These are phyloP conservation scores for Talaromyces sp. DNA, from an alignment of 2,329 filamentous ascomycete genomes.

Conservation along the genomic window DNA sequence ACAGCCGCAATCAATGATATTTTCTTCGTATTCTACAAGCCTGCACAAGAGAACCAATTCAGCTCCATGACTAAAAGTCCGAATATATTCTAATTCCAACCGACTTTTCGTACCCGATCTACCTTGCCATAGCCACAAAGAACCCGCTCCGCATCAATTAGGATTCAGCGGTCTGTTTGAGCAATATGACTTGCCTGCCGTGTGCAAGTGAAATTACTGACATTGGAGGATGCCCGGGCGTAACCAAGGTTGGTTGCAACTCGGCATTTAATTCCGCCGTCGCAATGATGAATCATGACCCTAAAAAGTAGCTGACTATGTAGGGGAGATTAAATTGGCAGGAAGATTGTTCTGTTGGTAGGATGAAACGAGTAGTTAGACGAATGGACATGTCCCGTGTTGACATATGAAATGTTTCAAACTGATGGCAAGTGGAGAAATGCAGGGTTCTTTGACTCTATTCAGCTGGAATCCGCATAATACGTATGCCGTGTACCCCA, in stretches of 20 bases:
- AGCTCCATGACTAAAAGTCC: not conserved
- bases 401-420: not conserved
- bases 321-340: not conserved
- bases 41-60: not conserved
- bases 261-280: slow-evolving; percentile 4
- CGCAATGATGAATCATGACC: not conserved
- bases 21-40: not conserved
- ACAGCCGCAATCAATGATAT: slow-evolving; percentile 6
- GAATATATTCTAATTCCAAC: not conserved
- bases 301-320: not conserved
- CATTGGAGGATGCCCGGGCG: not conserved
- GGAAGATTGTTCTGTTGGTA: not conserved
- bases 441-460: not conserved
- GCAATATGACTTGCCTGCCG: not conserved
- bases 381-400: not conserved
- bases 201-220: not conserved
- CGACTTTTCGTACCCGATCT: not conserved
- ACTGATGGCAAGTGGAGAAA: not conserved
- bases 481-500: not conserved
- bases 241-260: not conserved
- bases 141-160: not conserved
- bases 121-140: not conserved
- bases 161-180: slow-evolving; percentile 1
- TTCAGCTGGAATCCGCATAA: not conserved
- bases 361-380: not conserved